Conservation (phyloP, 495 filamentous ascomycete species). For the Neurospora sublineolata region DNA sequence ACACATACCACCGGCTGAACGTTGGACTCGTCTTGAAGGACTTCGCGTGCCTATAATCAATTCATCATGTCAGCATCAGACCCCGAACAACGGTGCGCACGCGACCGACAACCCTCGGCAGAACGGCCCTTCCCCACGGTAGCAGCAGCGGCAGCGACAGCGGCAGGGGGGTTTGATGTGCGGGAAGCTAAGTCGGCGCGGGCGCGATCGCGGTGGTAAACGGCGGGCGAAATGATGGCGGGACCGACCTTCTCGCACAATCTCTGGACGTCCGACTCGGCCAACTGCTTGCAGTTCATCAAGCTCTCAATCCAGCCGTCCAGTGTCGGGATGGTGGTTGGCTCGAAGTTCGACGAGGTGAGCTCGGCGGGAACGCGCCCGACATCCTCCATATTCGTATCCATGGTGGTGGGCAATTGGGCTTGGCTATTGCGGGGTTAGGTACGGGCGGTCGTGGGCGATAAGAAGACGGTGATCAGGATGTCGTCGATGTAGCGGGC, state of each 20-base stretch:
- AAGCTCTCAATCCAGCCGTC: conserved; percentile 98
- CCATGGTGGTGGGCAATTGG: conserved; percentile 46
- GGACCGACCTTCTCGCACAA: conserved; percentile 82
- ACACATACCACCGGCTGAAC: conserved; percentile 92
- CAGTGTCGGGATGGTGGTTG: conserved; percentile 78
- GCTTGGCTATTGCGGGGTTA: background rate
- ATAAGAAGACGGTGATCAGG: background rate
- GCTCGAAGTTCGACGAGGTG: conserved; percentile 61
- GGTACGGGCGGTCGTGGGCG: background rate
- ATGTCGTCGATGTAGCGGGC: background rate
- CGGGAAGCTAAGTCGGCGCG: background rate
- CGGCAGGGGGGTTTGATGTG: background rate
- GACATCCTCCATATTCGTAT: conserved; percentile 98
- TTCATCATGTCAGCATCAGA: background rate
- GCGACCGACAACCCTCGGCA: conserved; percentile 6
- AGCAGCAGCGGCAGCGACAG: background rate
- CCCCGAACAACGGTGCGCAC: conserved; percentile 3
- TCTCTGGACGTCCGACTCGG: conserved; percentile 87
- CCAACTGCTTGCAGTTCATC: conserved; percentile 97
- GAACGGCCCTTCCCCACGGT: background rate
- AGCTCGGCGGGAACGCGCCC: conserved; percentile 77
- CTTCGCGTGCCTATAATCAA: conserved; percentile 68
- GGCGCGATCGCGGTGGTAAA: background rate
- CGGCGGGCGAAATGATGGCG: background rate
- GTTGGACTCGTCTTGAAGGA: conserved; percentile 93